Evolutionary conservation across 2,329 filamentous ascomycete species (phyloP).

Genomic region (Parascedosporium putredinis): DNA sequence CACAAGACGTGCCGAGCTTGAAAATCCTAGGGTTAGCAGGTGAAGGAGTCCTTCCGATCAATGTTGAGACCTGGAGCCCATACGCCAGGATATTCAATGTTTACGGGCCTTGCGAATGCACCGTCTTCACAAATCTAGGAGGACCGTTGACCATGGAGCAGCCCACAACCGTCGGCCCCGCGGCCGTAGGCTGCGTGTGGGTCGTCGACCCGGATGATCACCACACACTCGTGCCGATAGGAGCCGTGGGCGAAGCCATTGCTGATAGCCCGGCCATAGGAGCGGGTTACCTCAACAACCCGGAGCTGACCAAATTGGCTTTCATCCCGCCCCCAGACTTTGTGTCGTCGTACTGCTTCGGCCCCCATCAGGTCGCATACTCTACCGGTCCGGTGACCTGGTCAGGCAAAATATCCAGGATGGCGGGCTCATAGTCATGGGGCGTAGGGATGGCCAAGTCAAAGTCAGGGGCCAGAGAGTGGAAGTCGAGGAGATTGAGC

Average conservation of each 20-base stretch:
- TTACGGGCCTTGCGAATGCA: neutral
- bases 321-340: conserved; percentile 21
- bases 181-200: conserved; percentile 11
- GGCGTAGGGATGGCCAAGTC: conserved; percentile 43
- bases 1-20: too few relatives aligned
- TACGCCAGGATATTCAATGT: neutral
- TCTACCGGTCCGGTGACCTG: conserved; percentile 17
- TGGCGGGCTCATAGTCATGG: conserved; percentile 28
- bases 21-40: too few relatives aligned
- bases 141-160: neutral
- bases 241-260: conserved; percentile 17
- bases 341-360: too few relatives aligned
- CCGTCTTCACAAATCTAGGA: neutral
- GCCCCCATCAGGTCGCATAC: too few relatives aligned
- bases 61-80: neutral
- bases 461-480: conserved; percentile 45
- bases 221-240: conserved; percentile 14
- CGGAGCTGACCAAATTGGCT: conserved; percentile 14
- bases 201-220: conserved; percentile 15
- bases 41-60: neutral
- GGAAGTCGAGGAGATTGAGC: conserved; percentile 26
- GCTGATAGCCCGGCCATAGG: conserved; percentile 18
- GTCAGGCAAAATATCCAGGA: conserved; percentile 19
- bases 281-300: conserved; percentile 15
- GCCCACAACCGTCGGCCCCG: neutral